Conservation (phyloP, 2,329 filamentous ascomycete genomes). For the Aspergillus sp. region DNA sequence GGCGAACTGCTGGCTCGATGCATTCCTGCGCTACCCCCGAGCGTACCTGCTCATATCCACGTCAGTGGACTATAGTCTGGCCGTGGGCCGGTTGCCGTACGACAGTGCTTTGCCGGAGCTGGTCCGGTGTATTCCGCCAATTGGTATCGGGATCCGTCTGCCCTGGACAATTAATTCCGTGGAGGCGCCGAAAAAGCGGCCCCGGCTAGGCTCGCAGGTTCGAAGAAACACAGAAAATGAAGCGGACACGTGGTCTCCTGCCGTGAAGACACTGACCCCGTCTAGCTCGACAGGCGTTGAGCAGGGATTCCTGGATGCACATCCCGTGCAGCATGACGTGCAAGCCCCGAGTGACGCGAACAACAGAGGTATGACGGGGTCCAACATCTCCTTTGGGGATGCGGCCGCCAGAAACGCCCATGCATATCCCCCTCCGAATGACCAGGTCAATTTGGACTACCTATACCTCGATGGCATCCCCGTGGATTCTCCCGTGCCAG, state of each 20-base stretch:
- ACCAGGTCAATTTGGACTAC: conserved; percentile 10
- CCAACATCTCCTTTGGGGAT: background rate
- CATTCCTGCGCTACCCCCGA: conserved; percentile 21
- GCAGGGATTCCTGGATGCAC: background rate
- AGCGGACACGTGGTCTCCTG: background rate
- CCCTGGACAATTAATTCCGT: conserved; percentile 17
- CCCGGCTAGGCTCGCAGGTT: background rate
- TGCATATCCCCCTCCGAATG: background rate
- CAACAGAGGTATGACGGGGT: background rate
- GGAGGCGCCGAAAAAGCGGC: background rate
- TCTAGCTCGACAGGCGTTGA: background rate
- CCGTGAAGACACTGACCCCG: background rate
- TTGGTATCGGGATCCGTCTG: conserved; percentile 14
- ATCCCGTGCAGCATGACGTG: background rate
- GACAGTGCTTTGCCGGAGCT: conserved; percentile 19
- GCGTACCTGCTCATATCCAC: conserved; percentile 28
- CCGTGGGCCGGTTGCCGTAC: conserved; percentile 19
- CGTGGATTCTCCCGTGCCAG: background rate
- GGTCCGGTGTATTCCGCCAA: conserved; percentile 18
- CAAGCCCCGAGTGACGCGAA: background rate
- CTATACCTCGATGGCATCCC: conserved; percentile 7
- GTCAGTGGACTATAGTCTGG: conserved; percentile 23
- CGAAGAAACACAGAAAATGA: background rate
- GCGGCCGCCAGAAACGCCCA: background rate
- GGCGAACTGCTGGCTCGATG: conserved; percentile 22